A percentile compares a stretch with the other conserved stretches of the same genome.
These are phyloP conservation scores for Lonicera japonica DNA, from an alignment of 129 eudicot genomes.

Conservation along the genomic window DNA sequence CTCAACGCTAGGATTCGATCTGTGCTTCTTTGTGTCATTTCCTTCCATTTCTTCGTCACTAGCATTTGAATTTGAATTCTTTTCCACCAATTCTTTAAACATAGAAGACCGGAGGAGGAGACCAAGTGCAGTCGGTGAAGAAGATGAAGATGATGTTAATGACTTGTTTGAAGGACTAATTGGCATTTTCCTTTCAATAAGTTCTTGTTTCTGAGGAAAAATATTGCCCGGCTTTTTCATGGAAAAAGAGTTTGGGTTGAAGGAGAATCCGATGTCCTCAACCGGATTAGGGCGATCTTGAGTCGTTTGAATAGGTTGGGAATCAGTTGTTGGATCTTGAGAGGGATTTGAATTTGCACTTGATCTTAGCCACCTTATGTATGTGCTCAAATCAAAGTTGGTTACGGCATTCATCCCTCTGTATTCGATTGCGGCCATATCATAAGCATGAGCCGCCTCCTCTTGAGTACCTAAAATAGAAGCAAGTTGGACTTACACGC, in stretches of 20 bases:
- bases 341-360: conserved; percentile 29
- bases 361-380: conserved; percentile 58
- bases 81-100: conserved; percentile 25
- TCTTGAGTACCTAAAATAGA: conserved; percentile 60
- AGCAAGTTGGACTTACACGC: too few relatives aligned
- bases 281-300: conserved; percentile 14
- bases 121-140: conserved; percentile 49
- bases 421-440: conserved; percentile 69
- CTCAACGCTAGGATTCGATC: background rate
- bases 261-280: conserved; percentile 5
- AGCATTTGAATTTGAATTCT: conserved; percentile 12
- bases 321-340: background rate
- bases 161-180: conserved; percentile 33
- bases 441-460: conserved; percentile 83
- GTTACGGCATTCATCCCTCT: conserved; percentile 79
- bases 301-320: conserved; percentile 6
- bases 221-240: conserved; percentile 6
- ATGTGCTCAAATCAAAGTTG: conserved; percentile 71
- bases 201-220: conserved; percentile 30
- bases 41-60: background rate
- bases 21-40: background rate
- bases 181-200: conserved; percentile 42
- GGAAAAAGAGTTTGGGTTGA: conserved; percentile 23
- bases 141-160: background rate
- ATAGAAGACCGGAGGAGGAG: conserved; percentile 65